Percentiles rank a stretch among this genome's conserved stretches.
phyloP scores from a whole-genome alignment of 805 yeast species.

The Wickerhamomyces bovis region DNA sequence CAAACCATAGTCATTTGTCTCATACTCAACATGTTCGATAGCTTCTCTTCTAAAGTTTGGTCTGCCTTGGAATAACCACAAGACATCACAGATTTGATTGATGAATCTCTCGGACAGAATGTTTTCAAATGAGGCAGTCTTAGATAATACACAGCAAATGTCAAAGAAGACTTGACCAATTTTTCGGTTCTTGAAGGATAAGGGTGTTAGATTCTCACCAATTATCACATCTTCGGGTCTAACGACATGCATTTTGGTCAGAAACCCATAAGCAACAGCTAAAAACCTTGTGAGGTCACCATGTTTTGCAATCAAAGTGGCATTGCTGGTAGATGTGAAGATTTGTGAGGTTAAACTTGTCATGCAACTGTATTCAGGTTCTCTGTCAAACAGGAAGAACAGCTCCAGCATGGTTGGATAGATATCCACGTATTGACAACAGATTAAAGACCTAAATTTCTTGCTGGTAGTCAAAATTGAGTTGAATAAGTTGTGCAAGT shows the following conservation, averaged over 20 bases:
- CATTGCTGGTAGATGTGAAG: slow-evolving; percentile 71
- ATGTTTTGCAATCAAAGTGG: slow-evolving; percentile 54
- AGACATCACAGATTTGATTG: slow-evolving; percentile 56
- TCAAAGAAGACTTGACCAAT: slow-evolving; percentile 79
- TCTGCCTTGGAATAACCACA: slow-evolving; percentile 69
- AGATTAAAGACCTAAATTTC: slow-evolving; percentile 49
- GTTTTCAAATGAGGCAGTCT: slow-evolving; percentile 51
- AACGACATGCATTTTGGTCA: slow-evolving; percentile 47
- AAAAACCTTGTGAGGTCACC: slow-evolving; percentile 60
- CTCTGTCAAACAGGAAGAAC: slow-evolving; percentile 64
- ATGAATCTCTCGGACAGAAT: slow-evolving; percentile 42
- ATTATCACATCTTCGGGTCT: slow-evolving; percentile 37
- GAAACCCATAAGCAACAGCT: slow-evolving; percentile 55
- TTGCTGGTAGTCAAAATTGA: slow-evolving; percentile 57
- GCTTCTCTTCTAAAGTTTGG: slow-evolving; percentile 73
- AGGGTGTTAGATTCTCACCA: slow-evolving; percentile 15
- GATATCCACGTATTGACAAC: slow-evolving; percentile 76
- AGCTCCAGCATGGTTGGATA: slow-evolving; percentile 72
- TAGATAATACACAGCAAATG: slow-evolving; percentile 66
- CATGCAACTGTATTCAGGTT: slow-evolving; percentile 74
- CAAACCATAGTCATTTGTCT: slow-evolving; percentile 58
- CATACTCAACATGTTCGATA: slow-evolving; percentile 83
- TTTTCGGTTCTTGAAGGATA: slow-evolving; percentile 53
- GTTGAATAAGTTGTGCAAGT: slow-evolving; percentile 59
- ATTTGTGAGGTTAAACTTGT: slow-evolving; percentile 69